Percentiles rank a stretch among this genome's conserved stretches.
These are phyloP conservation scores for Buxus sempervirens DNA, from an alignment of 164 flowering plant genomes.

Conservation along the genomic window DNA sequence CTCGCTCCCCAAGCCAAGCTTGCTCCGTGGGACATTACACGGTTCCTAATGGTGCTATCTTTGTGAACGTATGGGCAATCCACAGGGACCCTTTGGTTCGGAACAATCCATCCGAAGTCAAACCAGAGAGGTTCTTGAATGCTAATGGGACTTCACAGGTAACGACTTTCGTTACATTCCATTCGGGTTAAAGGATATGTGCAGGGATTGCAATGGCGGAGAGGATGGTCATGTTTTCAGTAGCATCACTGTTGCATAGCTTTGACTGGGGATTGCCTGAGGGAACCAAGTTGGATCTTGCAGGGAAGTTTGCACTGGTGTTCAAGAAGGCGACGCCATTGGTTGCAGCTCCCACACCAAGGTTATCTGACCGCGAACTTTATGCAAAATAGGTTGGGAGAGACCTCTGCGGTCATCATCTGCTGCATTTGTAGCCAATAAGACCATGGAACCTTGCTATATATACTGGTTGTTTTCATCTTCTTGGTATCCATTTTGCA, in stretches of 20 bases:
- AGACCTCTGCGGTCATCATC: too few relatives aligned
- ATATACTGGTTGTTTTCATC: too few relatives aligned
- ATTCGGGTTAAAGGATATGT: conserved; percentile 71
- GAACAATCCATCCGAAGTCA: conserved; percentile 49
- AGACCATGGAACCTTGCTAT: too few relatives aligned
- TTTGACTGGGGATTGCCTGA: conserved; percentile 56
- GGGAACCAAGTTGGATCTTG: conserved; percentile 40
- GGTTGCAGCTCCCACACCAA: conserved; percentile 46
- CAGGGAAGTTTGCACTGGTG: conserved; percentile 66
- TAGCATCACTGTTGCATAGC: conserved; percentile 61
- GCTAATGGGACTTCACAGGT: conserved; percentile 45
- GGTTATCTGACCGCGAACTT: conserved; percentile 35
- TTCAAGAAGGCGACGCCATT: conserved; percentile 49
- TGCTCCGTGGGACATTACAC: conserved; percentile 49
- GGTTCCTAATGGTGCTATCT: conserved; percentile 51
- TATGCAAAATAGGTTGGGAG: conserved; percentile 11
- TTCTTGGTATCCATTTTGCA: too few relatives aligned
- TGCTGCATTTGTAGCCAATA: too few relatives aligned
- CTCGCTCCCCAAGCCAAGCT: conserved; percentile 52
- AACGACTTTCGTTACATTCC: conserved; percentile 60
- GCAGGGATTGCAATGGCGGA: conserved; percentile 68
- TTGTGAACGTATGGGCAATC: conserved; percentile 68
- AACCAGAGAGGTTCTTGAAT: conserved; percentile 54
- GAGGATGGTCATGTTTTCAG: conserved; percentile 42
- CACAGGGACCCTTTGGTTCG: conserved; percentile 61